A percentile compares a stretch with the other conserved stretches of the same genome.
phyloP scores from a whole-genome alignment of 768 basidiomycete genomes.

The Floccularia luteovirens region DNA sequence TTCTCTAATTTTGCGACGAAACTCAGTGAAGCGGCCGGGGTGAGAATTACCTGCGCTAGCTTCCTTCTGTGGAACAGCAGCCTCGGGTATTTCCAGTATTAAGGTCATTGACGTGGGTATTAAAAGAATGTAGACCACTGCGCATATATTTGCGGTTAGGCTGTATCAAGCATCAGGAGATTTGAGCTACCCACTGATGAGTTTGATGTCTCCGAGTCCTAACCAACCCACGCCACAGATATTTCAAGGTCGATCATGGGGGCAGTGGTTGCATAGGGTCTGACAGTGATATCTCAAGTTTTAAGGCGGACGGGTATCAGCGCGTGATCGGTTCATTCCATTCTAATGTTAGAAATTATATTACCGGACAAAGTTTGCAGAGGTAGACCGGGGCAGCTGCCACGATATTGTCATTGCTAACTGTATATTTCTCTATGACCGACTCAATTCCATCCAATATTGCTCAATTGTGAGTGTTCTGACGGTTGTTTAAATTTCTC shows the following conservation, averaged over 20 bases:
- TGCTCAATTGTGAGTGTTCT: not conserved
- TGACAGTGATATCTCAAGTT: too few species aligned
- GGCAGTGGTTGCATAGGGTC: too few species aligned
- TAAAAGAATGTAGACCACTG: slow-evolving; percentile 30
- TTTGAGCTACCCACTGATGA: slow-evolving; percentile 27
- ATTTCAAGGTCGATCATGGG: slow-evolving; percentile 31
- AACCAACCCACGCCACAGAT: slow-evolving; percentile 34
- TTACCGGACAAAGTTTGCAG: too few species aligned
- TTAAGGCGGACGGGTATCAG: too few species aligned
- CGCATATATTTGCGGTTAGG: slow-evolving; percentile 16
- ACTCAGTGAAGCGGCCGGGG: slow-evolving; percentile 18
- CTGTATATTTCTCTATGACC: not conserved
- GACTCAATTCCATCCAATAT: not conserved
- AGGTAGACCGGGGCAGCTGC: too few species aligned
- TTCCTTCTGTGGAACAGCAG: slow-evolving; percentile 3
- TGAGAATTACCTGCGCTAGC: slow-evolving; percentile 5
- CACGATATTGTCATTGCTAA: too few species aligned
- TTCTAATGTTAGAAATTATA: too few species aligned
- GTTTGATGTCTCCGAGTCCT: slow-evolving; percentile 31
- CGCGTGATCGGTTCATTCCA: too few species aligned
- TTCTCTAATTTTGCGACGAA: slow-evolving; percentile 18
- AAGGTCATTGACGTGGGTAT: slow-evolving; percentile 23
- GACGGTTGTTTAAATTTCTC: not conserved
- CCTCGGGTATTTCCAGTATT: slow-evolving; percentile 18
- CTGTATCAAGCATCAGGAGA: slow-evolving; percentile 27